phyloP scores from a whole-genome alignment of 2,329 filamentous ascomycete genomes.

The Penicillium sumatraense region DNA sequence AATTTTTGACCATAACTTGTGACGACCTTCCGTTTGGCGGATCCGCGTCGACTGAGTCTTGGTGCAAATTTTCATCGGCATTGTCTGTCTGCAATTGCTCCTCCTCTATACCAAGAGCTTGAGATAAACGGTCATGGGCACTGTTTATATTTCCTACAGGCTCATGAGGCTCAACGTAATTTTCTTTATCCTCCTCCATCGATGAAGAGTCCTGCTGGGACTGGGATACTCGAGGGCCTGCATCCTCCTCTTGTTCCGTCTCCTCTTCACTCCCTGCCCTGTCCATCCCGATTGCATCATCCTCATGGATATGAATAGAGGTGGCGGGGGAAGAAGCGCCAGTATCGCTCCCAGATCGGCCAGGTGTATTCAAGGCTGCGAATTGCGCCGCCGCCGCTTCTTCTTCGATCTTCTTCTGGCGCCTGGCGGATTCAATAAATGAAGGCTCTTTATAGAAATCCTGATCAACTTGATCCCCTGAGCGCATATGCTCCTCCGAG shows the following conservation, averaged over 20 bases:
- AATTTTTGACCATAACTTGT: conserved; percentile 44
- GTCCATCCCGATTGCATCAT: conserved; percentile 1
- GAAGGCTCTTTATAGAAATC: conserved; percentile 51
- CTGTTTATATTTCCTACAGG: conserved; percentile 35
- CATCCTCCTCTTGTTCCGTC: conserved; percentile 53
- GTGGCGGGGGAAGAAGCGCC: neutral
- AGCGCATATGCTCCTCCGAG: conserved; percentile 40
- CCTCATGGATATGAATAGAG: neutral
- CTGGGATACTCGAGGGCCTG: conserved; percentile 28
- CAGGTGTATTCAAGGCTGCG: conserved; percentile 38
- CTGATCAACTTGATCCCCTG: conserved; percentile 43
- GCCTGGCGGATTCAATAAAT: conserved; percentile 38
- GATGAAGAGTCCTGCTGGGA: conserved; percentile 36
- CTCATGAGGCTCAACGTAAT: conserved; percentile 37
- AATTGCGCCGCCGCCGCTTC: conserved; percentile 42
- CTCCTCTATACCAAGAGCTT: neutral
- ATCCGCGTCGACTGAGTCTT: conserved; percentile 5
- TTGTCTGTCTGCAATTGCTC: neutral
- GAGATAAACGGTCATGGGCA: conserved; percentile 39
- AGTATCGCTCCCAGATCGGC: neutral
- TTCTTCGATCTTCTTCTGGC: conserved; percentile 38
- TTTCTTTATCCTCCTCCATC: conserved; percentile 54
- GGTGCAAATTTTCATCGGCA: neutral
- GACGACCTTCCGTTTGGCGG: conserved; percentile 29
- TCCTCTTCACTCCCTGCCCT: conserved; percentile 46